Percentiles rank a stretch among this genome's conserved stretches.
Evolutionary conservation across 1,284 basidiomycete species (phyloP).

Genomic region (Microbotryum saponariae): DNA sequence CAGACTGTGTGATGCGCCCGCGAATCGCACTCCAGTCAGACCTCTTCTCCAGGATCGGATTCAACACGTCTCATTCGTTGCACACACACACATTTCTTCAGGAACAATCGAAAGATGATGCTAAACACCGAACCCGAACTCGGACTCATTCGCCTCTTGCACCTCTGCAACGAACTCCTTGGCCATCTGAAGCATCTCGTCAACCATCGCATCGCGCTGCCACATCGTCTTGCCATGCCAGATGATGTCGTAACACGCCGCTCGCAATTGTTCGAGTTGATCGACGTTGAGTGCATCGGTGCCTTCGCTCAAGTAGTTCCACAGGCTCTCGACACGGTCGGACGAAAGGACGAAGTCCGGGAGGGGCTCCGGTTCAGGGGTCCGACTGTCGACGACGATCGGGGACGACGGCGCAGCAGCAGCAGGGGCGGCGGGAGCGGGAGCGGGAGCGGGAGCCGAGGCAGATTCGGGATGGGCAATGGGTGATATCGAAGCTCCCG

Average conservation of each 20-base stretch:
- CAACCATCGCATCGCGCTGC: slow-evolving; percentile 52
- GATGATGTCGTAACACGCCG: slow-evolving; percentile 66
- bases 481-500: slow-evolving; percentile 8
- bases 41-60: too few species aligned
- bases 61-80: too few species aligned
- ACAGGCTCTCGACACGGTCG: slow-evolving; percentile 47
- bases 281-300: slow-evolving; percentile 67
- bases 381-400: slow-evolving; percentile 15
- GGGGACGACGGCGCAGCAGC: slow-evolving; percentile 2
- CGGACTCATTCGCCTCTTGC: slow-evolving; percentile 5
- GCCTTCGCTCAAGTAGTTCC: slow-evolving; percentile 46
- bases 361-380: slow-evolving; percentile 35
- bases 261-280: slow-evolving; percentile 86
- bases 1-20: too few species aligned
- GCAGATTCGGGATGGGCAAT: slow-evolving; percentile 4
- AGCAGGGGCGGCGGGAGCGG: neutral
- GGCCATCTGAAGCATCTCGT: slow-evolving; percentile 25
- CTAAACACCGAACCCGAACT: neutral
- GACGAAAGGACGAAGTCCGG: slow-evolving; percentile 54
- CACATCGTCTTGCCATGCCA: slow-evolving; percentile 76
- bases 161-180: slow-evolving; percentile 34
- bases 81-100: too few species aligned
- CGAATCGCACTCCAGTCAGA: too few species aligned
- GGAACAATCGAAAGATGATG: too few species aligned
- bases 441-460: neutral